Evolutionary conservation across 2,329 filamentous ascomycete genomes (phyloP).

Genomic region (Ophiocordyceps camponoti-rufipedis): DNA sequence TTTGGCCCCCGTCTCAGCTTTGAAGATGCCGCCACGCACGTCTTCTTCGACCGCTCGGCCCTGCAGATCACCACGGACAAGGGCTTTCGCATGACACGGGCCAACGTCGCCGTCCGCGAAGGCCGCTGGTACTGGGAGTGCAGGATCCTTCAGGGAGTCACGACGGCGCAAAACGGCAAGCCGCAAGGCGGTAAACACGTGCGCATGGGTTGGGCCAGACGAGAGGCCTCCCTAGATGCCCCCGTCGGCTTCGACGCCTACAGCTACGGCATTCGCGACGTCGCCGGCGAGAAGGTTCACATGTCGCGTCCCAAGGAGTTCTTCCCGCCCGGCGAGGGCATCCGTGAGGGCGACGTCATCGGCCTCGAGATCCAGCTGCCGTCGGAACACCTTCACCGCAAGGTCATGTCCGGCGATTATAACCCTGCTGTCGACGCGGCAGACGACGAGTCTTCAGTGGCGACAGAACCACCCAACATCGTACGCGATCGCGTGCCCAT

Average conservation of each 20-base stretch:
- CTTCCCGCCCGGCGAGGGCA: conserved; percentile 58
- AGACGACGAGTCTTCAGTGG: conserved; percentile 34
- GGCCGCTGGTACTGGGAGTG: conserved; percentile 92
- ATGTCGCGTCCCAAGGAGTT: conserved; percentile 88
- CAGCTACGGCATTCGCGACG: conserved; percentile 83
- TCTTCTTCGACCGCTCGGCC: conserved; percentile 63
- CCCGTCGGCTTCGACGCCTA: conserved; percentile 82
- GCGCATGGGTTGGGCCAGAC: conserved; percentile 69
- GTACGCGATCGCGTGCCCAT: conserved; percentile 92
- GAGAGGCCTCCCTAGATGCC: conserved; percentile 66
- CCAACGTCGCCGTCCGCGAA: conserved; percentile 78
- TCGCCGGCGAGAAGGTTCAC: conserved; percentile 78
- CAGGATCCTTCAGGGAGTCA: conserved; percentile 63
- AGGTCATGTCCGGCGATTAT: conserved; percentile 72
- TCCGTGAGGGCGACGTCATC: conserved; percentile 82
- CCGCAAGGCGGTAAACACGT: conserved; percentile 42
- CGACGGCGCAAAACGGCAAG: conserved; percentile 19
- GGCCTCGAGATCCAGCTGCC: conserved; percentile 86
- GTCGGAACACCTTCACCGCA: conserved; percentile 67
- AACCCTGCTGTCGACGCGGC: conserved; percentile 64
- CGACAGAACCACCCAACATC: conserved; percentile 54
- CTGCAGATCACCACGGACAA: conserved; percentile 75
- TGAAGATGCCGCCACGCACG: conserved; percentile 74
- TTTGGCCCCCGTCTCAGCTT: conserved; percentile 76
- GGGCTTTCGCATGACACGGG: conserved; percentile 78